phyloP scores from a whole-genome alignment of 331 rosid genomes.

The Ulmus americana region DNA sequence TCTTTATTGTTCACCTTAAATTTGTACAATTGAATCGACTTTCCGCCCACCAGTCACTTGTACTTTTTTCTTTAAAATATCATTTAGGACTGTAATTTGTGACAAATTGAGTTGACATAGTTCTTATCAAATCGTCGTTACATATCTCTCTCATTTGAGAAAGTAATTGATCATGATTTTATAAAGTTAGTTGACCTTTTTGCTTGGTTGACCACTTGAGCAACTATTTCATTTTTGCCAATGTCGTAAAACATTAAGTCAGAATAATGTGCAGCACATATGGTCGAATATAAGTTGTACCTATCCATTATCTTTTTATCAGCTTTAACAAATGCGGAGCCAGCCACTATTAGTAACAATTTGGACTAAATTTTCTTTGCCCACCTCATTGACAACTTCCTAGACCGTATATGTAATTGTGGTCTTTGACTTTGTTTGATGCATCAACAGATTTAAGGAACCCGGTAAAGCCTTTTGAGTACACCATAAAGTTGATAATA shows the following conservation, averaged over 20 bases:
- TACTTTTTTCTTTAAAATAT: background rate
- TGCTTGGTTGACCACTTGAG: background rate
- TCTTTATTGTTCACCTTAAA: background rate
- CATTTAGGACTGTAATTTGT: background rate
- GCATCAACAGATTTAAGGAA: background rate
- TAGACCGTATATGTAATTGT: background rate
- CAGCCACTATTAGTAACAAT: slow-evolving; percentile 1
- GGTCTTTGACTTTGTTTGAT: background rate
- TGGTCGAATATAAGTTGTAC: background rate
- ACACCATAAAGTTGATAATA: too few relatives aligned
- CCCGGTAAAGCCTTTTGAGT: background rate
- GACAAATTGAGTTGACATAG: background rate
- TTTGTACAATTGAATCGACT: background rate
- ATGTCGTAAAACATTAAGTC: background rate
- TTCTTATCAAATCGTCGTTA: background rate
- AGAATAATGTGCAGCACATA: background rate
- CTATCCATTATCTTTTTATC: background rate
- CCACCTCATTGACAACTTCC: background rate
- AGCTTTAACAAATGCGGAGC: background rate
- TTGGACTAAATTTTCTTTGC: background rate
- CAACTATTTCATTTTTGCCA: background rate
- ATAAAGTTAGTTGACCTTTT: background rate
- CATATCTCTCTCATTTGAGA: background rate
- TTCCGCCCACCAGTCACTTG: background rate
- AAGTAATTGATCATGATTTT: background rate